Base-by-base conservation (phyloP, 2,329 filamentous ascomycete species). In the Venturia oleaginea region DNA sequence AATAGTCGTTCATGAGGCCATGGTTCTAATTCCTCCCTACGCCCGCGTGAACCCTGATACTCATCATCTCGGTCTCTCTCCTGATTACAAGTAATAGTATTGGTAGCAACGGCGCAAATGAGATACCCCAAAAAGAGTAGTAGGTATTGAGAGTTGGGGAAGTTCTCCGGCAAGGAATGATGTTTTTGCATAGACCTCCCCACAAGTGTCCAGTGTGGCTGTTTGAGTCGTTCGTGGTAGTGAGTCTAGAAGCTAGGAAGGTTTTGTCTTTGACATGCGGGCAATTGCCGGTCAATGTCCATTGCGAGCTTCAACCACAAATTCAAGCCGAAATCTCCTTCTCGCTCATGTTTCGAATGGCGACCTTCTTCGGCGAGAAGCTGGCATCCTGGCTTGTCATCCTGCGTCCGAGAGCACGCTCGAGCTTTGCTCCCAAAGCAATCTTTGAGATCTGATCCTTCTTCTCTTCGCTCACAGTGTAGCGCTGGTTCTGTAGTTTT, bases 361-460 rank as follows among this genome's bases (percentile, higher is more conserved):
- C 46, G 11, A 48, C 51, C 24, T 57, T 51, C 48, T 63, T 51
- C 15, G 51, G 15, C 68, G 88, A 86, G 82, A 94, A 92, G 75
- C 90, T 87, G 68, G 92, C 92, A 71, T 97, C 92, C 76, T 97
- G 92, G 69, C 89, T 80, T 34, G 85, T 88, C 92, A 96, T 94
- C 72, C 92, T 85, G 69, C 92, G 84, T 69, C 88, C 88, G 64
- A 97, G 84, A 27, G 92, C 92, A 66, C 92, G 86, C 75, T 96
- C 92, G 48, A 96, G 84, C 79, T 96, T 96, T 66, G 92, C 92
- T 59, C 92, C 90, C 62, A 96, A 84, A 43, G 92, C 92, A 65
- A 96, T 83, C 79, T 95, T 95, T 79, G 86, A 87, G 76, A 96
- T 81, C 74, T 89, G 87, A 71, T 91, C 89, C 24, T 83, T 85